Evolutionary conservation across 2,329 filamentous ascomycete genomes (phyloP).

Genomic region (Dactylonectria macrodidyma): DNA sequence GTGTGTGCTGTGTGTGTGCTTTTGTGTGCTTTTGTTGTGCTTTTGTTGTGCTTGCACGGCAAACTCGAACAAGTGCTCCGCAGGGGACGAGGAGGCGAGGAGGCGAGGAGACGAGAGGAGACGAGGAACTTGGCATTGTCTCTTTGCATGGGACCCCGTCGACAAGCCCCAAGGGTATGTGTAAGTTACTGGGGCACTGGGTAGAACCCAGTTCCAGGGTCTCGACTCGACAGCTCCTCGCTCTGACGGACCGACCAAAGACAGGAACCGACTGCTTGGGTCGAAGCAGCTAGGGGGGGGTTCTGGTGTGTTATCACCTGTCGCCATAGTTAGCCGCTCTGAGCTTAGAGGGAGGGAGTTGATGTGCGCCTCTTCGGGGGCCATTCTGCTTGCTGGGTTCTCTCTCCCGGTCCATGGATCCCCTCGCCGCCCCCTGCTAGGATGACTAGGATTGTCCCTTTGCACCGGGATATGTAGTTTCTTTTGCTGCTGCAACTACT

Average conservation of each 20-base stretch:
- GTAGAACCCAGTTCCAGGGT: constrained; percentile 28
- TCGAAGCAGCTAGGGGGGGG: constrained; percentile 39
- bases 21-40: too few species aligned
- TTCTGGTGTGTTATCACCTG: constrained; percentile 33
- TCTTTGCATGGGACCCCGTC: constrained; percentile 25
- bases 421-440: not conserved
- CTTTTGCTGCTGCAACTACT: not conserved
- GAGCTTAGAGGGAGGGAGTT: constrained; percentile 29
- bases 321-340: constrained; percentile 40
- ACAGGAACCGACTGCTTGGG: constrained; percentile 47
- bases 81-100: not conserved
- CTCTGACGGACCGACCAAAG: constrained; percentile 6
- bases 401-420: constrained; percentile 11
- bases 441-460: not conserved
- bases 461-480: not conserved
- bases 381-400: not conserved
- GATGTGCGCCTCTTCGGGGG: not conserved
- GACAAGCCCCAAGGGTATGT: constrained; percentile 35
- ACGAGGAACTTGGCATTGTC: constrained; percentile 27
- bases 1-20: not conserved
- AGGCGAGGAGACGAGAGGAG: constrained; percentile 19
- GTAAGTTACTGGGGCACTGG: constrained; percentile 40
- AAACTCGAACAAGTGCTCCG: too few species aligned
- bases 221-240: constrained; percentile 31
- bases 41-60: not conserved